phyloP scores from a whole-genome alignment of 345 rosid species.

The Dipteronia dyeriana region DNA sequence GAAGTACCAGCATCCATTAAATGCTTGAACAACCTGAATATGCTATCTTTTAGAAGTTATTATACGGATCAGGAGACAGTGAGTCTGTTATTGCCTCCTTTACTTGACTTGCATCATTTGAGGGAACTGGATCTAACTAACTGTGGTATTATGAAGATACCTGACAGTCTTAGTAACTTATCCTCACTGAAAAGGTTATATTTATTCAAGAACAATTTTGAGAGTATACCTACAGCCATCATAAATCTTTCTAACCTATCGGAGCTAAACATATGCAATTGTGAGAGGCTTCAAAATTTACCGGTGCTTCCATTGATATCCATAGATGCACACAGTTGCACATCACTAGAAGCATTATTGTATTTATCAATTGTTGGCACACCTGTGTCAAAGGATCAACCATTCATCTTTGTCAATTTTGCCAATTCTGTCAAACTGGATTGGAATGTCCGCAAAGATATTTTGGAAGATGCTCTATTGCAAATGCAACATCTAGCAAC shows the following conservation, averaged over 20 bases:
- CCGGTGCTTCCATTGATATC: neutral
- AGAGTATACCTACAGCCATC: neutral
- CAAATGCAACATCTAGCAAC: neutral
- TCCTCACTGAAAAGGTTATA: neutral
- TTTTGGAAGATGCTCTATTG: neutral
- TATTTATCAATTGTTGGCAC: neutral
- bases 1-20: neutral
- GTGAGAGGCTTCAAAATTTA: neutral
- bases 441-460: neutral
- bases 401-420: neutral
- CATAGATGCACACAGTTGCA: neutral
- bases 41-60: neutral
- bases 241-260: neutral
- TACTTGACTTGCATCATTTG: neutral
- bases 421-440: neutral
- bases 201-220: neutral
- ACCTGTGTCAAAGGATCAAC: too few relatives aligned
- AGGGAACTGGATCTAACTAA: neutral
- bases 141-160: neutral
- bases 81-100: constrained; percentile 6
- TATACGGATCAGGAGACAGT: too few relatives aligned
- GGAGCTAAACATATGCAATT: neutral
- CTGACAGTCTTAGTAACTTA: neutral
- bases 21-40: too few relatives aligned
- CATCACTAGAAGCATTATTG: neutral